Evolutionary conservation across 2,329 filamentous ascomycete species (phyloP).

Genomic region (Paraphoma chrysanthemicola): DNA sequence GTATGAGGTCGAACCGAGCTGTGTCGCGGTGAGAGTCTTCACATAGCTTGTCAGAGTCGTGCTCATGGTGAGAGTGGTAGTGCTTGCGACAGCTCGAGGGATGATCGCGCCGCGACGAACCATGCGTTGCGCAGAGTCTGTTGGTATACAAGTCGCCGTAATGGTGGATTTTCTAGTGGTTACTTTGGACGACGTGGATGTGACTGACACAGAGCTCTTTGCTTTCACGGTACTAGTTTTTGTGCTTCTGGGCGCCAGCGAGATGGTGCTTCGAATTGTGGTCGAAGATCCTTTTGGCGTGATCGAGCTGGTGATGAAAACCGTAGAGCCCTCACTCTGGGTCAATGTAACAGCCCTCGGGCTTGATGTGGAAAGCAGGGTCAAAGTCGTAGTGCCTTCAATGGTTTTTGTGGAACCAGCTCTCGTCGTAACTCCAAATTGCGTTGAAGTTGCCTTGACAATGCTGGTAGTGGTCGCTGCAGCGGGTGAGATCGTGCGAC

Average conservation of each 20-base stretch:
- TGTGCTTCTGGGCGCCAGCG: conserved; percentile 19
- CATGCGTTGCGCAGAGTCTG: conserved; percentile 15
- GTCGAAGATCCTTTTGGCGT: conserved; percentile 18
- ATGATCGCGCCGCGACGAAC: conserved; percentile 22
- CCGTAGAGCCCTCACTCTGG: conserved; percentile 17
- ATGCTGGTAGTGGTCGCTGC: conserved; percentile 18
- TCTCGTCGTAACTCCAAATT: conserved; percentile 20
- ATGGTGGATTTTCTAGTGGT: conserved; percentile 38
- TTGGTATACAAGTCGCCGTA: conserved; percentile 35
- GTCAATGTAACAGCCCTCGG: conserved; percentile 38
- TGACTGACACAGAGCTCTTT: conserved; percentile 24
- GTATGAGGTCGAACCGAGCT: conserved; percentile 18
- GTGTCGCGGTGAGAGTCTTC: conserved; percentile 17
- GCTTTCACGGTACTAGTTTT: conserved; percentile 32
- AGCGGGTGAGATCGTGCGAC: conserved; percentile 23
- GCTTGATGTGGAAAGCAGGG: conserved; percentile 26
- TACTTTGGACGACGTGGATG: conserved; percentile 28
- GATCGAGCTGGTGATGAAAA: conserved; percentile 20
- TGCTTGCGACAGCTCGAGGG: conserved; percentile 15
- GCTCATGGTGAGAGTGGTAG: conserved; percentile 31
- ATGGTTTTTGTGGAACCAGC: conserved; percentile 21
- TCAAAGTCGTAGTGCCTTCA: conserved; percentile 25
- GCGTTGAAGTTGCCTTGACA: conserved; percentile 19
- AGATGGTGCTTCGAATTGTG: conserved; percentile 16
- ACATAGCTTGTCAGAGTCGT: conserved; percentile 33